Conservation (phyloP, 257 asterid genomes). For the Primulina eburnea region DNA sequence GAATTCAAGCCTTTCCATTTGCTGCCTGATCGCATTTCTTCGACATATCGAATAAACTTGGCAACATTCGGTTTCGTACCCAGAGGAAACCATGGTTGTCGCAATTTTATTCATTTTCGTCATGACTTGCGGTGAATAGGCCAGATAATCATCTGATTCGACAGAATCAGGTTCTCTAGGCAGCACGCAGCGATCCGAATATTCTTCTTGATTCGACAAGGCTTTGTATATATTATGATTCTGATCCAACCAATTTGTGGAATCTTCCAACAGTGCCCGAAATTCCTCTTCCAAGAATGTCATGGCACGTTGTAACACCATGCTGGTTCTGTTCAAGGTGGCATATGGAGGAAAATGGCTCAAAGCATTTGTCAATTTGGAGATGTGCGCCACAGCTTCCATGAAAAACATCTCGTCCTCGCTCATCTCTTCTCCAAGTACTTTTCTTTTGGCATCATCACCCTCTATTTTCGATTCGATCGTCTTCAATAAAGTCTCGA, state of each 20-base stretch:
- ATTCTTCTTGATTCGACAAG: constrained; percentile 28
- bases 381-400: constrained; percentile 51
- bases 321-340: constrained; percentile 44
- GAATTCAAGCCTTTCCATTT: constrained; percentile 49
- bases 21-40: constrained; percentile 47
- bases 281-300: constrained; percentile 71
- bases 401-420: constrained; percentile 57
- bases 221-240: constrained; percentile 15
- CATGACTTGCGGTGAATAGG: constrained; percentile 41
- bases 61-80: constrained; percentile 69
- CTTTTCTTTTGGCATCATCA: constrained; percentile 20
- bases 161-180: constrained; percentile 22
- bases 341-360: constrained; percentile 42
- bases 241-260: constrained; percentile 7
- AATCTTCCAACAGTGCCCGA: constrained; percentile 50
- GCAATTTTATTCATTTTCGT: constrained; percentile 49
- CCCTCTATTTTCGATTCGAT: constrained; percentile 48
- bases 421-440: constrained; percentile 26
- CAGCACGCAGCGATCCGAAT: constrained; percentile 16
- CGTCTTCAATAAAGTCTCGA: constrained; percentile 39
- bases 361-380: constrained; percentile 40
- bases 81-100: constrained; percentile 58
- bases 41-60: constrained; percentile 65
- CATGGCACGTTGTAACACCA: constrained; percentile 68
- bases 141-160: constrained; percentile 38